These are phyloP conservation scores for Phytophthora colocasiae DNA, from an alignment of 352 stramenopile genomes.

Conservation along the genomic window DNA sequence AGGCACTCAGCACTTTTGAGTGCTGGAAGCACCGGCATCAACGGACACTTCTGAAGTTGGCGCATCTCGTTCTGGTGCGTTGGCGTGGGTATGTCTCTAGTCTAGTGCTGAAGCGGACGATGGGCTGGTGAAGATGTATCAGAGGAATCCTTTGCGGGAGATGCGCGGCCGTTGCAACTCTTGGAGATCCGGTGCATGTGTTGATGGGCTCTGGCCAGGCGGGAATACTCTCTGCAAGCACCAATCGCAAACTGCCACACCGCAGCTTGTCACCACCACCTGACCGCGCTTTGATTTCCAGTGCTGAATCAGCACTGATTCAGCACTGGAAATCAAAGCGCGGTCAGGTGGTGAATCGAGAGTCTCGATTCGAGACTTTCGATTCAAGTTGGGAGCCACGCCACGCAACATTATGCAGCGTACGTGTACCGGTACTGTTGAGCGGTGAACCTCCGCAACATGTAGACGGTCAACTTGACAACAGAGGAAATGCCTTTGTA, in stretches of 20 bases:
- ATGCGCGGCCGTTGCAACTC: background rate
- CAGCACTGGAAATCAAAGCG: background rate
- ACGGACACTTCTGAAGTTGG: conserved; percentile 22
- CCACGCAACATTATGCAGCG: too few species aligned
- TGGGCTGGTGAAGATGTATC: conserved; percentile 2
- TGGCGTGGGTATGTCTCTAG: conserved; percentile 22
- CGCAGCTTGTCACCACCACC: conserved; percentile 9
- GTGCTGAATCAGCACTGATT: background rate
- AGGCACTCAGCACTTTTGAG: background rate
- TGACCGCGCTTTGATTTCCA: background rate
- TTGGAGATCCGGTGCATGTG: conserved; percentile 20
- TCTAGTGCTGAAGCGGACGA: conserved; percentile 13
- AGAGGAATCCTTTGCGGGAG: background rate
- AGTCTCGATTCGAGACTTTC: too few species aligned
- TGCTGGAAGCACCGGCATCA: background rate
- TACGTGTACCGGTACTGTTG: too few species aligned
- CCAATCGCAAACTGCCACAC: conserved; percentile 10
- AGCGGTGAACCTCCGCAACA: too few species aligned
- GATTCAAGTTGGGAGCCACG: too few species aligned
- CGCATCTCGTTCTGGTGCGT: conserved; percentile 30
- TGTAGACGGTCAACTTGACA: too few species aligned
- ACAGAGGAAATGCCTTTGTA: too few species aligned
- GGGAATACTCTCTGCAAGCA: conserved; percentile 22
- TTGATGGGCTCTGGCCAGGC: conserved; percentile 9
- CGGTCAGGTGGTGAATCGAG: background rate